These are phyloP conservation scores for Blastomyces gilchristii DNA, from an alignment of 2,329 filamentous ascomycete species.

Conservation along the genomic window DNA sequence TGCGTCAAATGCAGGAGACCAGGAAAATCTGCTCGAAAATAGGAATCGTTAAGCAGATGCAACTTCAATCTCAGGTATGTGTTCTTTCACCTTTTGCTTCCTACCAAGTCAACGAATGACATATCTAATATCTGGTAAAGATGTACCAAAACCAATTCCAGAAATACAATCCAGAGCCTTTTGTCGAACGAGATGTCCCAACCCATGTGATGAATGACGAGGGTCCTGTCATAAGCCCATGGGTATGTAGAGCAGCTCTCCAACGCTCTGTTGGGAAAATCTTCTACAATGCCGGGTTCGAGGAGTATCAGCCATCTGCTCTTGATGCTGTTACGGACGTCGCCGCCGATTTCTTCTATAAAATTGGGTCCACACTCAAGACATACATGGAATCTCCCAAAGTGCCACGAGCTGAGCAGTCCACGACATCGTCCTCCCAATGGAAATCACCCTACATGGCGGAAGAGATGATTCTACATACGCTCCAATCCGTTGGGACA, in stretches of 20 bases:
- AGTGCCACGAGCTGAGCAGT: constrained; percentile 45
- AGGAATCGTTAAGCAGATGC: constrained; percentile 98
- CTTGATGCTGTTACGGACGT: constrained; percentile 84
- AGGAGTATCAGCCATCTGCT: constrained; percentile 91
- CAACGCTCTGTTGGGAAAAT: constrained; percentile 89
- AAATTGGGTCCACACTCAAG: constrained; percentile 68
- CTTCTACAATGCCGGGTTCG: constrained; percentile 91
- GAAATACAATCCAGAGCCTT: constrained; percentile 85
- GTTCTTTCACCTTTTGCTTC: background rate
- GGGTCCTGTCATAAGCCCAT: constrained; percentile 75
- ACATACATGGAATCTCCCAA: constrained; percentile 77
- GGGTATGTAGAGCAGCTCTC: constrained; percentile 70
- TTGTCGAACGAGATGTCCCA: constrained; percentile 74
- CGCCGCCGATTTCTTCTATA: constrained; percentile 79
- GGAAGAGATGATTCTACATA: constrained; percentile 81
- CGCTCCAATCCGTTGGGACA: constrained; percentile 71
- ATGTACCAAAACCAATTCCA: constrained; percentile 98
- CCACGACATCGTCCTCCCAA: constrained; percentile 28
- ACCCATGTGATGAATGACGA: constrained; percentile 84
- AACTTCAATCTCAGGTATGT: constrained; percentile 83
- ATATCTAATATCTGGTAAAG: constrained; percentile 36
- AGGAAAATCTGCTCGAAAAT: constrained; percentile 94
- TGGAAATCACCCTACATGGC: constrained; percentile 62
- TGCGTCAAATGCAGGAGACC: constrained; percentile 92
- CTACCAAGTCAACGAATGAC: background rate